Percentiles rank a stretch among this genome's conserved stretches.
Evolutionary conservation across 495 filamentous ascomycete species (phyloP).

Genomic region (Haplographium delicatum): DNA sequence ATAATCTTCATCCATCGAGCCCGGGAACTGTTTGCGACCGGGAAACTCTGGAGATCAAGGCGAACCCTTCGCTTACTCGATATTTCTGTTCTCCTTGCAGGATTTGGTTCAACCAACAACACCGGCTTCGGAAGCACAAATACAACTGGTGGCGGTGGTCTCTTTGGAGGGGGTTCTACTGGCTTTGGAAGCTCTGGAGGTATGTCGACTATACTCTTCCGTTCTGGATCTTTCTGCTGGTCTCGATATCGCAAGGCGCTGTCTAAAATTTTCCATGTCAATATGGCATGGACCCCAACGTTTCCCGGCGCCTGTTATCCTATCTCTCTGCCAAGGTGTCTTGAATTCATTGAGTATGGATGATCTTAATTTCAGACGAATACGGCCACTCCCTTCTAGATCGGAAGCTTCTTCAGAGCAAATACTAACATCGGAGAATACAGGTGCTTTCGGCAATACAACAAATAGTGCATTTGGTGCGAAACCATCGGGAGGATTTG

Average conservation of each 20-base stretch:
- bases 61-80: conserved; percentile 29
- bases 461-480: conserved; percentile 23
- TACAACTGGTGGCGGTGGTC: conserved; percentile 44
- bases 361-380: too few relatives aligned
- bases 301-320: background rate
- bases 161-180: conserved; percentile 25
- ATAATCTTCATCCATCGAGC: conserved; percentile 10
- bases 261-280: conserved; percentile 1
- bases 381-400: too few relatives aligned
- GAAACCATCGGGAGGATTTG: conserved; percentile 28
- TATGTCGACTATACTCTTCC: conserved; percentile 25
- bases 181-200: conserved; percentile 28
- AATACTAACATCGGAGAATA: conserved; percentile 15
- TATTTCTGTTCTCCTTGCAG: conserved; percentile 30
- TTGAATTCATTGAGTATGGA: too few relatives aligned
- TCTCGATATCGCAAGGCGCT: conserved; percentile 6
- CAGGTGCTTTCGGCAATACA: conserved; percentile 20
- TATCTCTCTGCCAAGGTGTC: background rate
- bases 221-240: conserved; percentile 10
- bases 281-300: background rate
- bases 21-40: conserved; percentile 16
- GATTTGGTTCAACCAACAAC: conserved; percentile 45
- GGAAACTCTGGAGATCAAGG: conserved; percentile 13
- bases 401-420: too few relatives aligned
- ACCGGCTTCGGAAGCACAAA: conserved; percentile 39